Percentiles rank a stretch among this genome's conserved stretches.
Conservation (phyloP, 345 rosid species). For the Lagerstroemia speciosa region DNA sequence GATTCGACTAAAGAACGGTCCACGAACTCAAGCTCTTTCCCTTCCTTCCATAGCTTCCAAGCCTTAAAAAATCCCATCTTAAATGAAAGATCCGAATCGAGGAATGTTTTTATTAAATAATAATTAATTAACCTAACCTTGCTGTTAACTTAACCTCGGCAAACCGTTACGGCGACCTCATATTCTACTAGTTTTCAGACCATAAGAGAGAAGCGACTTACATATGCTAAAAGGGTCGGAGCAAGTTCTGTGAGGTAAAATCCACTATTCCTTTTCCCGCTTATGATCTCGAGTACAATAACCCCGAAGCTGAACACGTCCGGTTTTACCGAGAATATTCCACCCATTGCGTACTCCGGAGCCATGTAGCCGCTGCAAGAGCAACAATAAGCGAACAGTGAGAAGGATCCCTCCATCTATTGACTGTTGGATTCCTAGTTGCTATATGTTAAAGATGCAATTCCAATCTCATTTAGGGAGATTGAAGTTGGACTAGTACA, state of each 20-base stretch:
- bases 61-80: slow-evolving; percentile 16
- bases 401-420: too few species aligned
- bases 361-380: slow-evolving; percentile 36
- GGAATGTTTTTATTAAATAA: background rate
- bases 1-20: slow-evolving; percentile 24
- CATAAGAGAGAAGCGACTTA: background rate
- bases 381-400: too few species aligned
- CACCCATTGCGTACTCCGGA: slow-evolving; percentile 34
- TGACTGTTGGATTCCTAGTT: too few species aligned
- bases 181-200: too few species aligned
- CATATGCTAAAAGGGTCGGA: slow-evolving; percentile 20
- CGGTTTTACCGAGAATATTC: slow-evolving; percentile 30
- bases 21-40: slow-evolving; percentile 27
- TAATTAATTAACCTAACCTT: too few species aligned
- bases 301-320: slow-evolving; percentile 45
- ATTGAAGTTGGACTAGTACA: too few species aligned
- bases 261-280: slow-evolving; percentile 22
- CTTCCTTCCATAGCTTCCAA: slow-evolving; percentile 40
- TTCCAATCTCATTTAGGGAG: too few species aligned
- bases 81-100: background rate
- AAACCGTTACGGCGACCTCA: too few species aligned
- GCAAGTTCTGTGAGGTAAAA: slow-evolving; percentile 17
- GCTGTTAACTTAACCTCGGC: too few species aligned
- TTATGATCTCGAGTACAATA: slow-evolving; percentile 30
- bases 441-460: too few species aligned